Percentiles rank a stretch among this genome's conserved stretches.
Evolutionary conservation across 139 green algal species (phyloP).

Genomic region (Marvania coccoides): DNA sequence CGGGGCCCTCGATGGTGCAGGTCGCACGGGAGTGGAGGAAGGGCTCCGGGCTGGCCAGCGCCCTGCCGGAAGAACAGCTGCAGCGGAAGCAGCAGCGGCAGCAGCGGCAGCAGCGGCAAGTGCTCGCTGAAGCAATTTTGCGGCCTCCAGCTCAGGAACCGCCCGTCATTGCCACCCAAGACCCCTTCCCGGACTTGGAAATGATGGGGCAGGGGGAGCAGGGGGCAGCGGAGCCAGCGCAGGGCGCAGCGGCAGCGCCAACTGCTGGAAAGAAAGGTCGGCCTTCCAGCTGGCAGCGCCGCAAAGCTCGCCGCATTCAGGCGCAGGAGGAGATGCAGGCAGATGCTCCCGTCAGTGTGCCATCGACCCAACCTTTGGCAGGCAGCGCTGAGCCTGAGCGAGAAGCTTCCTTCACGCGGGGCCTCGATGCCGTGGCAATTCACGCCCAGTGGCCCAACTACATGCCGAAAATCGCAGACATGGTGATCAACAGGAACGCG

Average conservation of each 20-base stretch:
- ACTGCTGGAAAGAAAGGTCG: slow-evolving; percentile 1
- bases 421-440: too few relatives aligned
- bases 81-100: background rate
- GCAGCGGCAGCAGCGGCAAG: background rate
- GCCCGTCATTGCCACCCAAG: background rate
- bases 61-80: background rate
- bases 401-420: background rate
- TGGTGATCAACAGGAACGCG: slow-evolving; percentile 21
- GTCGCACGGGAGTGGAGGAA: slow-evolving; percentile 9
- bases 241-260: background rate
- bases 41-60: background rate
- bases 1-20: slow-evolving; percentile 30
- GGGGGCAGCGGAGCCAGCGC: background rate
- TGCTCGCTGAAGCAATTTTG: background rate
- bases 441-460: slow-evolving; percentile 3
- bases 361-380: background rate
- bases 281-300: slow-evolving; percentile 43
- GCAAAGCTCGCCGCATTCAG: slow-evolving; percentile 4
- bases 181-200: too few relatives aligned
- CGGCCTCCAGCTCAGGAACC: background rate
- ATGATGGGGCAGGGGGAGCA: background rate
- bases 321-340: background rate
- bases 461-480: slow-evolving; percentile 9
- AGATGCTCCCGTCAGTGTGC: background rate
- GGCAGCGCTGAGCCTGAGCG: background rate